Evolutionary conservation across 148 eudicot genomes (phyloP), one percentile per base, ranked within the genome.

Genomic region (Fagopyrum esculentum): DNA sequence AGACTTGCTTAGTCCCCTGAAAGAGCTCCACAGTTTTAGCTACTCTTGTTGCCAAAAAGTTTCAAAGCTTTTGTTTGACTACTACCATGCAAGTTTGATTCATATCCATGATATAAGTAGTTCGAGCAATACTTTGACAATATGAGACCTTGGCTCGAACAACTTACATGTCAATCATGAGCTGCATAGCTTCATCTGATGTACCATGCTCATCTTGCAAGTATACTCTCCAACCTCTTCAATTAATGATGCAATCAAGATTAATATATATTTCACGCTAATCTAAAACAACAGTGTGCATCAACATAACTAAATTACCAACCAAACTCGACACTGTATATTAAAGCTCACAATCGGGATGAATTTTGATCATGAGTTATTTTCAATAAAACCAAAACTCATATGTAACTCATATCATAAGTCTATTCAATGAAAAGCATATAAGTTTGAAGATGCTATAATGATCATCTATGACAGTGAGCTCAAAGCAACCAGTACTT

Each of bases 151-250:
- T 26, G 49, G 55, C 73, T 59, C n/a, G 30, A 70, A 46, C 72
- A 60, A 43, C 85, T 80, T 71, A 85, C 87, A 45, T 22, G 74
- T 78, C 77, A 72, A 85, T 82, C 87, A 85, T 82, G 73, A 79
- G 73, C 44, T 80, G 46, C 82, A 85, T 76, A 43, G 87, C 87
- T 8, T 82, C 83, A 45, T 56, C 75, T 74, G 87, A 82, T 73
- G 87, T 82, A 61, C 85, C 87, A 66, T 85, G 76, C 69, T 85
- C 87, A 73, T 82, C 85, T 74, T 78, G 85, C 82, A 84, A 71
- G 74, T 82, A 84, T 59, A 84, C 82, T 74, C 87, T 75, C 85
- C 87, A 84, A 9, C 87, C 85, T 81, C 87, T 84, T 73, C 30
- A 73, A 10, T 64, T 3, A 43, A 76, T 9, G 61, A 19, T 55